Evolutionary conservation across 345 rosid species (phyloP).

Genomic region (Atalantia buxifolia): DNA sequence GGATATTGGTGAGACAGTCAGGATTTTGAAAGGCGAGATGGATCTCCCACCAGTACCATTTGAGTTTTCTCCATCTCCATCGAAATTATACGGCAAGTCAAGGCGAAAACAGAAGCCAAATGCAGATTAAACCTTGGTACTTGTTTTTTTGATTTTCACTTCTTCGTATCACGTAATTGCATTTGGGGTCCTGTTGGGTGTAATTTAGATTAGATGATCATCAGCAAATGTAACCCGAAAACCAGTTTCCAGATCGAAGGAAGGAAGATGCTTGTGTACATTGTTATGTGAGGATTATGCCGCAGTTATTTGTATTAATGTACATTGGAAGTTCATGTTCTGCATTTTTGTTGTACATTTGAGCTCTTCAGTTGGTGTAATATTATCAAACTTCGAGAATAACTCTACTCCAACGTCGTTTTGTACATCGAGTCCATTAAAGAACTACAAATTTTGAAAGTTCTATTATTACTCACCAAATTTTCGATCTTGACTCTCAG

Average conservation of each 20-base stretch:
- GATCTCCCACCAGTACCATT: constrained; percentile 63
- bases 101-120: constrained; percentile 49
- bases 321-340: constrained; percentile 7
- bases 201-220: constrained; percentile 1
- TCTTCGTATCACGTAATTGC: constrained; percentile 4
- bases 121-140: constrained; percentile 39
- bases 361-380: neutral
- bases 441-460: no score
- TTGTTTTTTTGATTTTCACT: constrained; percentile 12
- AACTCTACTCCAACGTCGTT: neutral
- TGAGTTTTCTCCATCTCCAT: constrained; percentile 88
- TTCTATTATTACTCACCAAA: no score
- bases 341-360: neutral
- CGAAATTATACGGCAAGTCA: constrained; percentile 55
- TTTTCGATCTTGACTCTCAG: no score
- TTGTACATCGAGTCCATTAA: no score
- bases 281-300: constrained; percentile 1
- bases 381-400: neutral
- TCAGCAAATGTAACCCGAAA: neutral
- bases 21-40: constrained; percentile 85
- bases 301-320: constrained; percentile 11
- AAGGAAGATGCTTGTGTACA: constrained; percentile 6
- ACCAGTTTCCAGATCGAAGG: constrained; percentile 2
- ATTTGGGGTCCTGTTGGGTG: constrained; percentile 13
- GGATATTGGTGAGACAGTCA: constrained; percentile 73